Evolutionary conservation across 2,329 filamentous ascomycete species (phyloP), one percentile per base, ranked within the genome.

Genomic region (Aspergillus luchuensis): DNA sequence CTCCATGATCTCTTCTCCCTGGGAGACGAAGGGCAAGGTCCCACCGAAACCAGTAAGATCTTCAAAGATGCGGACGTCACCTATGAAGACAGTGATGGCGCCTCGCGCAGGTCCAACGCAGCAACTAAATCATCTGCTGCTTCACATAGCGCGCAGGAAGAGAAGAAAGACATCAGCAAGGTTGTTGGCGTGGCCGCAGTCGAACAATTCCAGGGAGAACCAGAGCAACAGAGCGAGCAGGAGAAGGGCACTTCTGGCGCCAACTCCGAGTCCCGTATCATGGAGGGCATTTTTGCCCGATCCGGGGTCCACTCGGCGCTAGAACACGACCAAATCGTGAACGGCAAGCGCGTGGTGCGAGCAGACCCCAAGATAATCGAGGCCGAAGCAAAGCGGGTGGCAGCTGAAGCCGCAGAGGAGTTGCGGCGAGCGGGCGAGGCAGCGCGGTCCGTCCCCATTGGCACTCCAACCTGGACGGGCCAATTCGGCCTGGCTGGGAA

Each of bases 381-480:
- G 66, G 85, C 87, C 8, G 92, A 97, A 76, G 94, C 94, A 0
- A 89, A 89, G 69, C 85, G 87, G 39, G 87, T 96, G 2, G 93
- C 92, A 2, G 86, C 89, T 0, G 82, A 90, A 70, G 93, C 94
- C 1, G 91, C 91, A 0, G 85, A 85, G 21, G 89, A 91, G 65
- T 85, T 98, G 2, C 86, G 88, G 30, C 86, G 86, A 61, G 88
- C 92, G 8, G 88, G 86, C 45, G 86, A 93, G 70, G 84, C 89
- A 30, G 92, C 93, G 2, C 84, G 87, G 10, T 84, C 81, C 8
- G 81, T 94, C 1, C 91, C 91, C 0, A 88, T 92, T 33, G 94
- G 94, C 7, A 92, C 91, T 0, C 91, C 95, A 8, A 97, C 94
- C 0, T 98, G 94, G 94, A 98, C 94, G 0, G 94, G 95, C 1